Base-by-base conservation (phyloP, 495 filamentous ascomycete genomes). In the Penicillium roqueforti region DNA sequence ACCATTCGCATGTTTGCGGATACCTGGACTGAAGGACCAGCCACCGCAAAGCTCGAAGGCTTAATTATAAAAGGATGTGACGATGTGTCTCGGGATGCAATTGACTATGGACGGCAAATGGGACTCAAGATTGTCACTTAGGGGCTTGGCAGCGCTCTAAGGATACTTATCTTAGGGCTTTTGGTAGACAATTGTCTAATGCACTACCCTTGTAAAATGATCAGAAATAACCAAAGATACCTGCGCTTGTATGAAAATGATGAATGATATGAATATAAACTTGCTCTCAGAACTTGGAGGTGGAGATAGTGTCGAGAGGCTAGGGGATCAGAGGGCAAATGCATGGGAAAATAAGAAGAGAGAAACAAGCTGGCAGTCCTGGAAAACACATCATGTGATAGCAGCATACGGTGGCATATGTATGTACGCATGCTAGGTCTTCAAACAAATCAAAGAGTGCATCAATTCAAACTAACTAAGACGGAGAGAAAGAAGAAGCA, bases 61-160 rank as follows among this genome's bases (percentile, higher is more conserved):
- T 26, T 76, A 6, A 47, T 60, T 47, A 51, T 68, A 16, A 61
- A 41, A 10, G 67, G 63, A 4, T 76, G 74, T 36, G 66, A 71
- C 31, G 31, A 53, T 23, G 56, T 74, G 0, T 74, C 71, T 10
- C 61, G 62, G 1, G 72, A 76, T 61, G 72, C 72, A 4, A 58
- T 75, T 37, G 62, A 62, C 3, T 76, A 71, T 48, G 71, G 67
- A 14, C 67, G 70, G 3, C 56, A 57, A 4, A 61, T 45, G 25
- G 72, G 71, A 3, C 47, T 75, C 28, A 54, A 68, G 8, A 65
- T 76, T 6, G 31, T 70, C 4, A 61, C 43, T 14, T 62, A 48
- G 56, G 23, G 29, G 29, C 11, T 32, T 32, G 3, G 10, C 3
- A 3, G 29, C 28, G 4, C 4, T 14, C 4, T 31, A 3, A 4